Conservation (phyloP, 1,284 basidiomycete species). For the Cronartium ribicola region DNA sequence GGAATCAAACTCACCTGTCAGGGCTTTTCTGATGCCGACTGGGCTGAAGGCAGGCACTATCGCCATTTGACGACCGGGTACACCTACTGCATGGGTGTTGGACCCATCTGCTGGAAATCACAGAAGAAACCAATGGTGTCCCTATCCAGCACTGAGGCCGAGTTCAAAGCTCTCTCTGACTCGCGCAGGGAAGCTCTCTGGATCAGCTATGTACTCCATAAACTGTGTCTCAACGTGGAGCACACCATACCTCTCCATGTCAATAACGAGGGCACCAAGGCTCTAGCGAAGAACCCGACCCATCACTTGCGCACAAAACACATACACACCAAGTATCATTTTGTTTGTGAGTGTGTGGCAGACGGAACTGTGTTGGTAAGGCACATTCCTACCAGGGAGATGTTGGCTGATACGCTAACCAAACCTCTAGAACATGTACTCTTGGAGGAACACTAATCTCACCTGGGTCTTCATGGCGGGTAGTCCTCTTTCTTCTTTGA, state of each 20-base stretch:
- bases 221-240: too few species aligned
- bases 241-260: too few species aligned
- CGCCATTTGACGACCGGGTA: neutral
- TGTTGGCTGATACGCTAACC: conserved; percentile 53
- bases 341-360: conserved; percentile 52
- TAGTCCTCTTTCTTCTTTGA: too few species aligned
- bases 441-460: conserved; percentile 8
- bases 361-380: conserved; percentile 48
- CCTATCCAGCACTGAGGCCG: too few species aligned
- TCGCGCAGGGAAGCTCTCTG: too few species aligned
- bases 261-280: conserved; percentile 5
- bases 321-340: conserved; percentile 55
- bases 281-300: neutral
- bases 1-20: too few species aligned
- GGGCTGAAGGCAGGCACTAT: neutral
- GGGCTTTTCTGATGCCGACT: neutral
- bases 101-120: too few species aligned
- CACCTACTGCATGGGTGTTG: neutral
- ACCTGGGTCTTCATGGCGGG: too few species aligned
- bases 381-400: conserved; percentile 50
- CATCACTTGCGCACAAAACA: conserved; percentile 52
- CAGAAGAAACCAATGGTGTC: too few species aligned
- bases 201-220: too few species aligned
- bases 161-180: too few species aligned
- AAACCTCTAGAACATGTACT: conserved; percentile 49